phyloP scores from a whole-genome alignment of 208 protist genomes.

The Crithidia brevicula region DNA sequence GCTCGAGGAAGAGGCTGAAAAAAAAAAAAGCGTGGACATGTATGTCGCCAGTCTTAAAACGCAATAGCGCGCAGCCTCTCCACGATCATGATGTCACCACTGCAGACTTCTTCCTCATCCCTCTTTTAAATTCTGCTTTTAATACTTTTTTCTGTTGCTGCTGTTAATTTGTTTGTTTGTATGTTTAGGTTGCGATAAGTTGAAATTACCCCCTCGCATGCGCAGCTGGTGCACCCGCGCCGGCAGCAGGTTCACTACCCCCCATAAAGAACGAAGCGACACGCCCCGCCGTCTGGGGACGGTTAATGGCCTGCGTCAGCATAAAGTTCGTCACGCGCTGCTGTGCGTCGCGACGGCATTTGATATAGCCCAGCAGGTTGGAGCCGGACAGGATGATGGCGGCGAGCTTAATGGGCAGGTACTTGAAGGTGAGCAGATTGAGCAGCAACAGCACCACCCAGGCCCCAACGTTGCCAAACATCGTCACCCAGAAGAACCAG shows the following conservation, averaged over 20 bases:
- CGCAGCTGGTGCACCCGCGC: not conserved
- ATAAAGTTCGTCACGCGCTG: conserved; percentile 67
- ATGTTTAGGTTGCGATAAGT: too few species aligned
- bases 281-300: conserved; percentile 47
- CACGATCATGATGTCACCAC: too few species aligned
- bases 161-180: too few species aligned
- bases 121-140: too few species aligned
- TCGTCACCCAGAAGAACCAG: conserved; percentile 86
- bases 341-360: conserved; percentile 81
- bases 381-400: conserved; percentile 58
- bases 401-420: conserved; percentile 64
- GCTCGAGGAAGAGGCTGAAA: too few species aligned
- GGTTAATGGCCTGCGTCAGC: conserved; percentile 49
- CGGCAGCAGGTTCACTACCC: not conserved
- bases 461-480: conserved; percentile 43
- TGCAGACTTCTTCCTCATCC: not conserved
- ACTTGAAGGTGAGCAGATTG: conserved; percentile 67
- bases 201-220: not conserved
- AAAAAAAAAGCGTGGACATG: too few species aligned
- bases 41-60: too few species aligned
- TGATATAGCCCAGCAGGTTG: conserved; percentile 87
- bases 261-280: conserved; percentile 45
- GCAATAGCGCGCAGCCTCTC: too few species aligned
- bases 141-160: too few species aligned
- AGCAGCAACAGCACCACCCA: conserved; percentile 82